phyloP scores from a whole-genome alignment of 2,329 filamentous ascomycete genomes.

The Allantophomopsis lycopodina region DNA sequence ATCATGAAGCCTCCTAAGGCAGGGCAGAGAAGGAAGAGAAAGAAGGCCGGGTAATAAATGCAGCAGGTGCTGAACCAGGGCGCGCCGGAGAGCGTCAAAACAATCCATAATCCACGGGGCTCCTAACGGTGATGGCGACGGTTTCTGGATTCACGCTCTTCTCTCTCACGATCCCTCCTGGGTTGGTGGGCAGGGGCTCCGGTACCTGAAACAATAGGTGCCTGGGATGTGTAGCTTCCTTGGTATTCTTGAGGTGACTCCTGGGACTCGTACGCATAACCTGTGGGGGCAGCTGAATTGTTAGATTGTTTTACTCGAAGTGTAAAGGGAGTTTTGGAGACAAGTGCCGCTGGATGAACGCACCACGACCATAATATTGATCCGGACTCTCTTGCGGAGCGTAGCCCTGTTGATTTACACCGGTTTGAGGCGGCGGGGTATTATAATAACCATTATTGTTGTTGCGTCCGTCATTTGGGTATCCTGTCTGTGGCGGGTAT shows the following conservation, averaged over 20 bases:
- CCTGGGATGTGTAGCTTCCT: slow-evolving; percentile 1
- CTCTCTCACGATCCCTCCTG: slow-evolving; percentile 2
- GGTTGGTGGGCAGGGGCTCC: slow-evolving; percentile 6
- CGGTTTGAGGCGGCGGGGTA: too few species aligned
- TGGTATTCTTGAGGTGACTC: not conserved
- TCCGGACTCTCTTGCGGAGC: slow-evolving; percentile 11
- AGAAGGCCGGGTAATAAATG: too few species aligned
- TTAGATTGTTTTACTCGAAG: slow-evolving; percentile 14
- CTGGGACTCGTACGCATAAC: slow-evolving; percentile 8
- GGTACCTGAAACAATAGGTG: slow-evolving; percentile 10
- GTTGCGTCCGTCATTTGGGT: slow-evolving; percentile 7
- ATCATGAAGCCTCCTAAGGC: too few species aligned
- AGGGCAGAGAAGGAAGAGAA: too few species aligned
- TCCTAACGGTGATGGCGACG: too few species aligned
- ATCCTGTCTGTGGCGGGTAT: slow-evolving; percentile 6
- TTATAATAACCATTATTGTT: slow-evolving; percentile 6
- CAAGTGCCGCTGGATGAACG: slow-evolving; percentile 25
- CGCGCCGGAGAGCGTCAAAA: too few species aligned
- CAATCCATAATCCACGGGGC: too few species aligned
- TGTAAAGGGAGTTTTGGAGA: not conserved
- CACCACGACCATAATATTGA: slow-evolving; percentile 45
- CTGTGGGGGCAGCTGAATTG: slow-evolving; percentile 13
- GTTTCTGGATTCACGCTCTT: too few species aligned
- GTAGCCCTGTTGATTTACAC: not conserved
- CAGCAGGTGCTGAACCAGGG: too few species aligned